Percentiles rank a stretch among this genome's conserved stretches.
phyloP scores from a whole-genome alignment of 2,329 filamentous ascomycete species.

The Bimuria novae-zelandiae region DNA sequence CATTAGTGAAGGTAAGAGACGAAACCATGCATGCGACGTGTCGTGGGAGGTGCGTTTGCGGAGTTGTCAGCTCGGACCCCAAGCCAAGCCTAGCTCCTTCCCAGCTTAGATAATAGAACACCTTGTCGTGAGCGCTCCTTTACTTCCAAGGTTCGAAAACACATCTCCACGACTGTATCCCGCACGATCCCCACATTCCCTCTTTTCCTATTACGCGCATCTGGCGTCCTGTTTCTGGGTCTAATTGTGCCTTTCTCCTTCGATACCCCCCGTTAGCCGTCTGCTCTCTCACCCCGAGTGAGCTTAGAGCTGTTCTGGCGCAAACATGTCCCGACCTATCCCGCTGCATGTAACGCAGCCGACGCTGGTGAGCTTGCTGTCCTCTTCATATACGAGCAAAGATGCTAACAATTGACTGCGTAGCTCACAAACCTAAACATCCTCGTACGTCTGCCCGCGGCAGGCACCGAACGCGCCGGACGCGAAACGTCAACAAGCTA shows the following conservation, averaged over 20 bases:
- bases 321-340: slow-evolving; percentile 75
- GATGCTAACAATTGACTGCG: slow-evolving; percentile 35
- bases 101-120: slow-evolving; percentile 6
- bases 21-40: not conserved
- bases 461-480: slow-evolving; percentile 19
- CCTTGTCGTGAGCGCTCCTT: slow-evolving; percentile 17
- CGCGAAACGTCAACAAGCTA: slow-evolving; percentile 31
- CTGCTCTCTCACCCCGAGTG: slow-evolving; percentile 40
- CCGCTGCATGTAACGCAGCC: slow-evolving; percentile 81
- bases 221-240: slow-evolving; percentile 45
- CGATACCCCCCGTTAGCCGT: slow-evolving; percentile 37
- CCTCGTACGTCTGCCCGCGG: slow-evolving; percentile 46
- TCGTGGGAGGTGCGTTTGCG: not conserved
- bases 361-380: slow-evolving; percentile 64
- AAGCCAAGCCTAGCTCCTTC: slow-evolving; percentile 10
- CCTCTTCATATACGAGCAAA: slow-evolving; percentile 1
- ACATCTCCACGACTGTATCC: slow-evolving; percentile 31
- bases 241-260: slow-evolving; percentile 41
- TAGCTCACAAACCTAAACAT: slow-evolving; percentile 55
- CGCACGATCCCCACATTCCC: slow-evolving; percentile 31
- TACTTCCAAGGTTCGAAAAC: slow-evolving; percentile 23
- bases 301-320: slow-evolving; percentile 46
- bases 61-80: not conserved
- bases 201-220: slow-evolving; percentile 46
- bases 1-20: not conserved